Evolutionary conservation across 371 early-diverging fungal genomes (phyloP).

Genomic region (Mucor circinelloides): DNA sequence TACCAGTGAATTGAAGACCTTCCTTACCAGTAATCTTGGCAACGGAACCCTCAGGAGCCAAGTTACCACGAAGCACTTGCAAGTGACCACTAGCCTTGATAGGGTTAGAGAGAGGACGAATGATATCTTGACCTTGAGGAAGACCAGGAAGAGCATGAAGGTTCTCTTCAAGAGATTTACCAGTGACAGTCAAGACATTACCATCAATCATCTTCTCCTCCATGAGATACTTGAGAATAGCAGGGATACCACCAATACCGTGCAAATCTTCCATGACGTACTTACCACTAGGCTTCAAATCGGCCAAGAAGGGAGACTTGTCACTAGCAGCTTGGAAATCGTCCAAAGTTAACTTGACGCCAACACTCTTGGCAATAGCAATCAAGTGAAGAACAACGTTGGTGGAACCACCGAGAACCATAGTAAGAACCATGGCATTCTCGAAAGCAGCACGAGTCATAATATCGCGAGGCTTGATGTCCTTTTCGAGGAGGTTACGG

Average conservation of each 20-base stretch:
- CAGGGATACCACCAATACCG: slow-evolving; percentile 80
- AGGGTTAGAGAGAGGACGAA: slow-evolving; percentile 78
- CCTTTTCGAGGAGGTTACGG: slow-evolving; percentile 80
- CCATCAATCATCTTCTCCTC: slow-evolving; percentile 73
- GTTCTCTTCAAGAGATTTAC: slow-evolving; percentile 84
- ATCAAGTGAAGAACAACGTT: slow-evolving; percentile 97
- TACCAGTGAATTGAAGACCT: slow-evolving; percentile 85
- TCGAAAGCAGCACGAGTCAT: slow-evolving; percentile 93
- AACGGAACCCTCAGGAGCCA: slow-evolving; percentile 95
- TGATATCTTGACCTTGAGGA: slow-evolving; percentile 79
- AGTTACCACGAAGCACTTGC: slow-evolving; percentile 88
- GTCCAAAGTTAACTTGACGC: slow-evolving; percentile 80
- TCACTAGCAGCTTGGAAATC: slow-evolving; percentile 93
- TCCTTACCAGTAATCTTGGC: slow-evolving; percentile 99
- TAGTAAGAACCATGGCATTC: slow-evolving; percentile 90
- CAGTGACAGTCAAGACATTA: slow-evolving; percentile 81
- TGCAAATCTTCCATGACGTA: slow-evolving; percentile 89
- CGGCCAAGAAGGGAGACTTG: slow-evolving; percentile 89
- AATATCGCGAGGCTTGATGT: slow-evolving; percentile 92
- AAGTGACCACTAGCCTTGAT: slow-evolving; percentile 93
- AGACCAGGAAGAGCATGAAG: slow-evolving; percentile 66
- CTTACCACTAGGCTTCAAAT: slow-evolving; percentile 90
- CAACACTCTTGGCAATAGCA: slow-evolving; percentile 88
- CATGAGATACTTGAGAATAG: slow-evolving; percentile 81
- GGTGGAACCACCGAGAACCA: slow-evolving; percentile 96